phyloP scores from a whole-genome alignment of 306 rosid genomes.

The Acmispon strigosus region DNA sequence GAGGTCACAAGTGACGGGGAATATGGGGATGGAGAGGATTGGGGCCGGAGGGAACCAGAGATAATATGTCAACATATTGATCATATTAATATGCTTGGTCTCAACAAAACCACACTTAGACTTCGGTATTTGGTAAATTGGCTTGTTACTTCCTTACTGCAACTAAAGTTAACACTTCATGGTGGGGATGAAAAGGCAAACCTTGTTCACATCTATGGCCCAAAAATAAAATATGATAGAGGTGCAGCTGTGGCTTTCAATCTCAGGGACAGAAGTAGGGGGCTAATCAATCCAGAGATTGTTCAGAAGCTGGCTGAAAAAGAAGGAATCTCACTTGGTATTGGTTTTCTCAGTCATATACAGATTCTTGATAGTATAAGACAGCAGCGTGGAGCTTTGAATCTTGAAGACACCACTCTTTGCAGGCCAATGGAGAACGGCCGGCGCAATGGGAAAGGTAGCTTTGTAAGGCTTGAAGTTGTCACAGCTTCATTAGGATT shows the following conservation, averaged over 20 bases:
- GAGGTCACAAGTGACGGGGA: slow-evolving; percentile 75
- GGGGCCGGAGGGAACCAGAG: slow-evolving; percentile 69
- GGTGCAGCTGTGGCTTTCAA: slow-evolving; percentile 98
- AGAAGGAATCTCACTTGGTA: slow-evolving; percentile 81
- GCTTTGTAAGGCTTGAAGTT: slow-evolving; percentile 72
- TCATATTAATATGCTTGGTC: slow-evolving; percentile 80
- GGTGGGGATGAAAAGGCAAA: slow-evolving; percentile 38
- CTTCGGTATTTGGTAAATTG: slow-evolving; percentile 87
- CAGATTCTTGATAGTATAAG: slow-evolving; percentile 53
- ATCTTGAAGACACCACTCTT: slow-evolving; percentile 60
- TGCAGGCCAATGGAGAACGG: slow-evolving; percentile 82
- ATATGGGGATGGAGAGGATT: slow-evolving; percentile 52
- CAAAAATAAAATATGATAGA: slow-evolving; percentile 89
- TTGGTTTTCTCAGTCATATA: slow-evolving; percentile 85
- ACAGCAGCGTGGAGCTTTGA: slow-evolving; percentile 38
- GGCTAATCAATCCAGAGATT: slow-evolving; percentile 72
- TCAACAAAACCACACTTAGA: slow-evolving; percentile 78
- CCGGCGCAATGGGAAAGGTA: slow-evolving; percentile 46
- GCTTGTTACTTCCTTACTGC: slow-evolving; percentile 88
- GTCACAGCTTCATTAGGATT: slow-evolving; percentile 86
- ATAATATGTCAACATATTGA: slow-evolving; percentile 65
- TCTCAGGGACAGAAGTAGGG: slow-evolving; percentile 58
- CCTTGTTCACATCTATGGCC: slow-evolving; percentile 86
- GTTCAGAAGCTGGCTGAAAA: slow-evolving; percentile 92
- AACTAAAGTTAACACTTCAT: slow-evolving; percentile 53